Conservation (phyloP, 495 filamentous ascomycete genomes). For the Aspergillus cavernicola region DNA sequence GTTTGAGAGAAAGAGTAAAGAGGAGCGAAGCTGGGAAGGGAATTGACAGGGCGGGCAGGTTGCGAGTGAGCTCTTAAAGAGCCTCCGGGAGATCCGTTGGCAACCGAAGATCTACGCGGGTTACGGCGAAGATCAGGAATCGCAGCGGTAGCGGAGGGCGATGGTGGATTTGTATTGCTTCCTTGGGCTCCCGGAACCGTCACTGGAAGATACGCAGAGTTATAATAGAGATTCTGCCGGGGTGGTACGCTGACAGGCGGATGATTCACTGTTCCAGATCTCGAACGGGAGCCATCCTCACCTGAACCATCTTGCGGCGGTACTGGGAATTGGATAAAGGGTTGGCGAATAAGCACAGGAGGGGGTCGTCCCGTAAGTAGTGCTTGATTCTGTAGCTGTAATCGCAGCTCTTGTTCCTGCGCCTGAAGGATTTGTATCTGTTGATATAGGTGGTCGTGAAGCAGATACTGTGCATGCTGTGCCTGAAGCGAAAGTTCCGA, state of each 20-base stretch:
- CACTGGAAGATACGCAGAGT: constrained; percentile 45
- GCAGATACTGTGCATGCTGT: constrained; percentile 48
- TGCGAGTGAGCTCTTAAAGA: constrained; percentile 64
- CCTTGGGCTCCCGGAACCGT: constrained; percentile 41
- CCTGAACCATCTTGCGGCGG: constrained; percentile 35
- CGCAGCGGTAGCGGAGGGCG: constrained; percentile 51
- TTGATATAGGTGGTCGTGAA: constrained; percentile 58
- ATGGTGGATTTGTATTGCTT: constrained; percentile 59
- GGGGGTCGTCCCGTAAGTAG: constrained; percentile 49
- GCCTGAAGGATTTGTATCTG: constrained; percentile 63
- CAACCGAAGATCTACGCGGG: constrained; percentile 53
- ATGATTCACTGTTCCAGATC: constrained; percentile 46
- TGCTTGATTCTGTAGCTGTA: constrained; percentile 59
- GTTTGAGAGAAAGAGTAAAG: constrained; percentile 36
- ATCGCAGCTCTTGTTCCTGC: constrained; percentile 59
- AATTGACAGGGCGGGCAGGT: constrained; percentile 53
- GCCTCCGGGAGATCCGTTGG: constrained; percentile 47
- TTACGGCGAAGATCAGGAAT: constrained; percentile 56
- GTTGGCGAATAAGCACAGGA: constrained; percentile 44
- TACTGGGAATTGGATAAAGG: constrained; percentile 43
- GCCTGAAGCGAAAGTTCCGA: constrained; percentile 45
- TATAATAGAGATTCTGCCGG: constrained; percentile 46
- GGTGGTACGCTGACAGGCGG: constrained; percentile 44
- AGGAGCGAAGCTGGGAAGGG: constrained; percentile 36
- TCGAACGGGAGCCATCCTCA: constrained; percentile 40